These are phyloP conservation scores for Astrocystis sublimbata DNA, from an alignment of 495 filamentous ascomycete species.

Conservation along the genomic window DNA sequence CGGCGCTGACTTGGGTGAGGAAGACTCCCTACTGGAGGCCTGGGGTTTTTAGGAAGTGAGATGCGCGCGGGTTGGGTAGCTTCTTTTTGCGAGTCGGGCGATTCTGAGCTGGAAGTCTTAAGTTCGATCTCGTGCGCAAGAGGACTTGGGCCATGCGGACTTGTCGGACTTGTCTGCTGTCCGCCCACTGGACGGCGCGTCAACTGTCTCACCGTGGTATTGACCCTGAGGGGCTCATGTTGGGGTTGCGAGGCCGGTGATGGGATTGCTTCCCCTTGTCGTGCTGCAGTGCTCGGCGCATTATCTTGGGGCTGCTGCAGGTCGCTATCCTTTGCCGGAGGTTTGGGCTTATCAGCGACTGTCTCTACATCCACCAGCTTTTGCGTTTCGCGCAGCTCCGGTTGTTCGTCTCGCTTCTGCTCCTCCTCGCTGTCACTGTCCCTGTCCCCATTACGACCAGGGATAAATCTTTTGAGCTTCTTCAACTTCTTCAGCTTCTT, in stretches of 20 bases:
- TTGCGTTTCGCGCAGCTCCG: neutral
- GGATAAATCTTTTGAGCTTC: conserved; percentile 16
- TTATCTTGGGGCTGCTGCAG: neutral
- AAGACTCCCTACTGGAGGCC: neutral
- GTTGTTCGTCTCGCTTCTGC: neutral
- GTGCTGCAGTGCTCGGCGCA: conserved; percentile 4
- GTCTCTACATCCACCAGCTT: neutral
- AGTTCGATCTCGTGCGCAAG: neutral
- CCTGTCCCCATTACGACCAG: conserved; percentile 7
- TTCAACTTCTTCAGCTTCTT: conserved; percentile 23
- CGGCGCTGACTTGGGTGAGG: conserved; percentile 6
- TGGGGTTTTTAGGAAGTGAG: neutral
- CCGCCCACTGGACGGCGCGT: conserved; percentile 25
- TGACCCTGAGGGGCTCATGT: conserved; percentile 21
- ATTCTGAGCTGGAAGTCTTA: neutral
- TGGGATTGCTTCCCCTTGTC: neutral
- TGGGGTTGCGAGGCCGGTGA: conserved; percentile 20
- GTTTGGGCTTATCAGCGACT: neutral
- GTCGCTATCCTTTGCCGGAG: neutral
- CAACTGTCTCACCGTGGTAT: conserved; percentile 17
- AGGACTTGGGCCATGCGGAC: neutral
- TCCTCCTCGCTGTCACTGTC: neutral
- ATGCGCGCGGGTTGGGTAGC: neutral
- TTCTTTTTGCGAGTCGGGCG: neutral
- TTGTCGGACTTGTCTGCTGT: neutral